Base-by-base conservation (phyloP, 2,329 filamentous ascomycete genomes). In the Penicillium thymicola region DNA sequence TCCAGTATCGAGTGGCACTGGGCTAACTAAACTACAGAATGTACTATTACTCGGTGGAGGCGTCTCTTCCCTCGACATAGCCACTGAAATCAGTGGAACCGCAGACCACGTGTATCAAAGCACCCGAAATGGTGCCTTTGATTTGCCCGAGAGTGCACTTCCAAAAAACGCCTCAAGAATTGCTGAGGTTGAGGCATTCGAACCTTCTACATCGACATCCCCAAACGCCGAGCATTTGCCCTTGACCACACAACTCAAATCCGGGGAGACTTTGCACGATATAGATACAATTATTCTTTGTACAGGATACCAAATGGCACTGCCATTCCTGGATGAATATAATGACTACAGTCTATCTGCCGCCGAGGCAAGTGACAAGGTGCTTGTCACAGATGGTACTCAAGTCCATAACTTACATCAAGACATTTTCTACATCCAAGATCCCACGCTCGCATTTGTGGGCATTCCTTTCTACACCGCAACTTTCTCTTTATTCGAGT, bases 361-460 rank as follows among this genome's bases (percentile, higher is more conserved):
- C 0, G 69, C 79, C 1, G 65, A 82, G 0, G 85, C 85, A 0
- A 76, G 79, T 37, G 78, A 83, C 0, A 74, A 68, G 0, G 70
- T 84, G 0, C 73, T 90, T 0, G 82, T 90, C 5, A 89, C 78
- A 0, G 84, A 89, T 43, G 87, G 87, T 2, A 79, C 78, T 13
- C 82, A 85, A 67, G 75, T 79, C 4, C 87, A 89, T 64, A 89
- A 89, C 61, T 74, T 89, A 1, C 84, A 89, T 75, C 84, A 84
- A 56, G 87, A 90, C 66, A 85, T 89, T 14, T 89, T 88, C 67
- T 89, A 89, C 70, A 88, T 89, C 42, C 79, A 80, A 0, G 86
- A 89, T 58, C 85, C 86, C 0, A 82, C 83, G 0, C 74, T 89
- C 0, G 75, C 78, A 0, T 89, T 89, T 59, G 75, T 89, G 18